A percentile compares a stretch with the other conserved stretches of the same genome.
Evolutionary conservation across 441 rosid genomes (phyloP).

Genomic region (Geranium incanum): DNA sequence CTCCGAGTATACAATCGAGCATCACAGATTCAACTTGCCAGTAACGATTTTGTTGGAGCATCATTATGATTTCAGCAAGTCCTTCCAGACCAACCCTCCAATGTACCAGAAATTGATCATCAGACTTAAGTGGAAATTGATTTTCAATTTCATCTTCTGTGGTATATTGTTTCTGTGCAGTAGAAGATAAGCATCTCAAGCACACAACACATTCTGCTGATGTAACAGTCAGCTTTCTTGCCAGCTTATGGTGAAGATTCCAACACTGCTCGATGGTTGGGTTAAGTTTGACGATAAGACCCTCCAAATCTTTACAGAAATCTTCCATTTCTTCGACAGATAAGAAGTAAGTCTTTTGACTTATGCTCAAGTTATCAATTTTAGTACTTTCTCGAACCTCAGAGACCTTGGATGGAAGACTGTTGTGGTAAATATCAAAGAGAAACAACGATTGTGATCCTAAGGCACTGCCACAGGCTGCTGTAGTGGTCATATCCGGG

Average conservation of each 20-base stretch:
- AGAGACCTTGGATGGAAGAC: conserved; percentile 26
- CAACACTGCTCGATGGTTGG: conserved; percentile 55
- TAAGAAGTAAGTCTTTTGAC: conserved; percentile 29
- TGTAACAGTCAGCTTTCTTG: conserved; percentile 45
- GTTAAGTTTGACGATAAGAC: conserved; percentile 42
- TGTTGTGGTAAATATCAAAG: conserved; percentile 26
- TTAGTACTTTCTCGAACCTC: conserved; percentile 28
- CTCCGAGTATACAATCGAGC: conserved; percentile 62
- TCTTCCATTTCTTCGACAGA: conserved; percentile 46
- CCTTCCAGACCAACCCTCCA: conserved; percentile 51
- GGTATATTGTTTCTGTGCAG: conserved; percentile 29
- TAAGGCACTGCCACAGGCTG: conserved; percentile 23
- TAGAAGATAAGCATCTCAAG: conserved; percentile 49
- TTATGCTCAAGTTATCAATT: conserved; percentile 21
- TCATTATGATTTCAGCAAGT: conserved; percentile 41
- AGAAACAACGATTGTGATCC: conserved; percentile 45
- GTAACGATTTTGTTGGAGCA: conserved; percentile 48
- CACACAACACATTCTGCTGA: conserved; percentile 55
- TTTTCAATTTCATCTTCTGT: conserved; percentile 32
- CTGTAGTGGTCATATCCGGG: conserved; percentile 24
- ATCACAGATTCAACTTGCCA: conserved; percentile 67
- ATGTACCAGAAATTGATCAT: conserved; percentile 32
- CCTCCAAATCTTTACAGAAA: conserved; percentile 46
- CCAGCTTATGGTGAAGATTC: conserved; percentile 56
- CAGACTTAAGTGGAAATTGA: conserved; percentile 27